phyloP scores from a whole-genome alignment of 805 yeast species.

The Candida glaebosa region DNA sequence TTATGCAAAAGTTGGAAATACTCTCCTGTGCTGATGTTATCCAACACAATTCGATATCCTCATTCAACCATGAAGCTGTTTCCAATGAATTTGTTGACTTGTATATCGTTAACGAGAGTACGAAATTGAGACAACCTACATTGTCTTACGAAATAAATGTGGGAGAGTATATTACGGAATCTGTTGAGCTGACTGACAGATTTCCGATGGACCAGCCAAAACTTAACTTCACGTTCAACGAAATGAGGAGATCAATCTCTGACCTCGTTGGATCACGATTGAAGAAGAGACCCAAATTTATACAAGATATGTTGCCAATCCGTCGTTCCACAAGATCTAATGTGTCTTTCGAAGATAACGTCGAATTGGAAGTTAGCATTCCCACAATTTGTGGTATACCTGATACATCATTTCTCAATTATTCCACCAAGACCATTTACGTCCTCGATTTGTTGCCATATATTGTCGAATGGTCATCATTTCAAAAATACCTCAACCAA shows the following conservation, averaged over 20 bases:
- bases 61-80: constrained; percentile 20
- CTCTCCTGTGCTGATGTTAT: constrained; percentile 29
- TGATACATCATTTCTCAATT: constrained; percentile 29
- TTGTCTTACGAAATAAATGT: constrained; percentile 40
- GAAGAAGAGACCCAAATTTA: constrained; percentile 27
- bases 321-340: constrained; percentile 14
- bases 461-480: constrained; percentile 30
- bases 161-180: constrained; percentile 17
- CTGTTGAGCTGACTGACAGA: neutral
- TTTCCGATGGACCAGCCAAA: constrained; percentile 1
- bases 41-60: constrained; percentile 21
- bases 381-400: constrained; percentile 26
- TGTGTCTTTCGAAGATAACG: constrained; percentile 4
- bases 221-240: constrained; percentile 9
- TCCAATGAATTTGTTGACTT: constrained; percentile 36
- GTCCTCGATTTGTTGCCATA: constrained; percentile 30
- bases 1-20: constrained; percentile 17
- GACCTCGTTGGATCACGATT: constrained; percentile 33
- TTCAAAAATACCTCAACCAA: constrained; percentile 24
- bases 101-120: constrained; percentile 29
- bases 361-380: constrained; percentile 2
- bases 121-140: constrained; percentile 21
- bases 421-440: constrained; percentile 23
- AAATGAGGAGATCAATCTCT: constrained; percentile 9
- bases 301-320: constrained; percentile 20